phyloP scores from a whole-genome alignment of 2,329 filamentous ascomycete species.

The Tolypocladium album region DNA sequence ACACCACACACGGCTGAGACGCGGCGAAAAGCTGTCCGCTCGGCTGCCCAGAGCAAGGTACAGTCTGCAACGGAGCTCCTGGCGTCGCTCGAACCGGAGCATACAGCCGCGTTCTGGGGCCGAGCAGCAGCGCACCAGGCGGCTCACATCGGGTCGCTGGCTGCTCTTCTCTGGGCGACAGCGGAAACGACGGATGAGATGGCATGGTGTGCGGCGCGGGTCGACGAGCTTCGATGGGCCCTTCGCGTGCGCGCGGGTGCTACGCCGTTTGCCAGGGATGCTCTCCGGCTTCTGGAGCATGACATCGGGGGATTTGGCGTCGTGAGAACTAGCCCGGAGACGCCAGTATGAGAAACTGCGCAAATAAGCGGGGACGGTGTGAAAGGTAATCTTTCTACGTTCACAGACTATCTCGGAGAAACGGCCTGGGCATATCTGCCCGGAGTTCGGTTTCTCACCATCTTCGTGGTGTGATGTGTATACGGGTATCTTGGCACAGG shows the following conservation, averaged over 20 bases:
- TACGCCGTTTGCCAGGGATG: slow-evolving; percentile 26
- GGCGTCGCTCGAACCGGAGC: slow-evolving; percentile 30
- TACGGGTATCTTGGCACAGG: slow-evolving; percentile 6
- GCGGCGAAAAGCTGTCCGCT: slow-evolving; percentile 20
- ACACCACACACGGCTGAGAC: slow-evolving; percentile 17
- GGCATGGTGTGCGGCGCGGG: slow-evolving; percentile 24
- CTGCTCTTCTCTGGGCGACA: slow-evolving; percentile 28
- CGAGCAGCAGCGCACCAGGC: slow-evolving; percentile 32
- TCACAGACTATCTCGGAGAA: slow-evolving; percentile 47
- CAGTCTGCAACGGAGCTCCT: slow-evolving; percentile 29
- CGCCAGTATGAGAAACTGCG: not conserved
- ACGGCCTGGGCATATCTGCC: slow-evolving; percentile 49
- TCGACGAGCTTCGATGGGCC: slow-evolving; percentile 30
- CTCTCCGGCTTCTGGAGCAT: slow-evolving; percentile 26
- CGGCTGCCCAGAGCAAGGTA: slow-evolving; percentile 27
- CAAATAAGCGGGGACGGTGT: not conserved
- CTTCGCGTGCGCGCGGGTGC: slow-evolving; percentile 27
- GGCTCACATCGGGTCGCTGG: slow-evolving; percentile 29
- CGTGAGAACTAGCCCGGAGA: slow-evolving; percentile 6
- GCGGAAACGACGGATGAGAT: slow-evolving; percentile 25
- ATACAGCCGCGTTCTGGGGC: slow-evolving; percentile 34
- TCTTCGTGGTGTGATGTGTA: slow-evolving; percentile 12
- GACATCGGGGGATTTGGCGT: slow-evolving; percentile 17
- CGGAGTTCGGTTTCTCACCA: slow-evolving; percentile 28
- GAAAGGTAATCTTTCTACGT: not conserved